These are phyloP conservation scores for Serendipita vermifera DNA, from an alignment of 768 basidiomycete species.

Conservation along the genomic window DNA sequence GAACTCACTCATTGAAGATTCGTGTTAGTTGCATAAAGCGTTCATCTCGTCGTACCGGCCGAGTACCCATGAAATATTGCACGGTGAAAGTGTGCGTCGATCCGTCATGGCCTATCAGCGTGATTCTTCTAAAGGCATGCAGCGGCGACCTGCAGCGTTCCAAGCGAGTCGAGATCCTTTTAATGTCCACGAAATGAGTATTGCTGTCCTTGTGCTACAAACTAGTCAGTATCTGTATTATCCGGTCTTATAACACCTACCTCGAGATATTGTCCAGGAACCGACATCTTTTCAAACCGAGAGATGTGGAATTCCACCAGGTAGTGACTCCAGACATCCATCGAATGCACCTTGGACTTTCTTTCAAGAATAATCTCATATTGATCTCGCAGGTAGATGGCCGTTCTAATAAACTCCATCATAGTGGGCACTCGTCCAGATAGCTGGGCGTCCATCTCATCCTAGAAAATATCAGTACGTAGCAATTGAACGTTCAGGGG, in stretches of 20 bases:
- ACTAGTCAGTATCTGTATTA: conserved; percentile 11
- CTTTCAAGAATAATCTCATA: conserved; percentile 77
- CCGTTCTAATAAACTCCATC: conserved; percentile 73
- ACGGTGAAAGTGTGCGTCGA: conserved; percentile 82
- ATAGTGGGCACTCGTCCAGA: conserved; percentile 60
- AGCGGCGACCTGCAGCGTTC: conserved; percentile 83
- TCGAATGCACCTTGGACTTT: conserved; percentile 66
- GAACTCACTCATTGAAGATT: conserved; percentile 75
- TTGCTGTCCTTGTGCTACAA: conserved; percentile 85
- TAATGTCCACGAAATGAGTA: conserved; percentile 79
- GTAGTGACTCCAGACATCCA: conserved; percentile 83
- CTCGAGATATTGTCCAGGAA: conserved; percentile 98
- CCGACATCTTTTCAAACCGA: conserved; percentile 94
- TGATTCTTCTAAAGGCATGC: conserved; percentile 79
- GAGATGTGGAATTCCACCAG: conserved; percentile 95
- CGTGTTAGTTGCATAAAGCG: conserved; percentile 82
- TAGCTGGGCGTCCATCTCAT: conserved; percentile 87
- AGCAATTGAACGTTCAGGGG: conserved; percentile 1
- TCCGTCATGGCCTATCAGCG: conserved; percentile 81
- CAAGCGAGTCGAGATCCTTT: conserved; percentile 79
- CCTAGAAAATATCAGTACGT: conserved; percentile 31
- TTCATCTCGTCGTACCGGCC: conserved; percentile 86
- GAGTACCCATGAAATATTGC: conserved; percentile 74
- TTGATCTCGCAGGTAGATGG: conserved; percentile 88
- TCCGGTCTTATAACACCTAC: conserved; percentile 29